These are phyloP conservation scores for Fistulifera solaris DNA, from an alignment of 108 stramenopile genomes.

Conservation along the genomic window DNA sequence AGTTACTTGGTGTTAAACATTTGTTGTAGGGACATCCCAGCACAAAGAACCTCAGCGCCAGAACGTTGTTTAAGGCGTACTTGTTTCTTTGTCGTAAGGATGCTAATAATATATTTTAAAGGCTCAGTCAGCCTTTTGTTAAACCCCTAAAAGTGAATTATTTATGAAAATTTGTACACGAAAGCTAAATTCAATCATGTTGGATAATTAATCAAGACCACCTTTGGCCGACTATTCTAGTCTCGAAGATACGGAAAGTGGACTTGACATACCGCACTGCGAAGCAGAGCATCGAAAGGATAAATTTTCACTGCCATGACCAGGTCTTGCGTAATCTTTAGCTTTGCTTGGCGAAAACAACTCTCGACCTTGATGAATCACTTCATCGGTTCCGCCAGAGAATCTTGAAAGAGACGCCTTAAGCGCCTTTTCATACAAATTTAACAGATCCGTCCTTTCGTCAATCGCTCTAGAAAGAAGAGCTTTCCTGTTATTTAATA, in stretches of 20 bases:
- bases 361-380: not conserved
- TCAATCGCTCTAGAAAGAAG: constrained; percentile 16
- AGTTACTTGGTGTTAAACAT: no score
- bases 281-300: not conserved
- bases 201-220: no score
- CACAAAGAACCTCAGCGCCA: no score
- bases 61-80: no score
- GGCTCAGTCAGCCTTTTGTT: no score
- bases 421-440: constrained; percentile 21
- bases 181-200: no score
- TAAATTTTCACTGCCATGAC: not conserved
- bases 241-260: not conserved
- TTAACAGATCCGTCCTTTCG: constrained; percentile 11
- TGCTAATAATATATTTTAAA: no score
- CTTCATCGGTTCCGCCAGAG: not conserved
- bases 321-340: not conserved
- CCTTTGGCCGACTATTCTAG: not conserved
- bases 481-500: constrained; percentile 9
- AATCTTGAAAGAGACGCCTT: constrained; percentile 12
- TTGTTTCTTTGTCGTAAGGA: no score
- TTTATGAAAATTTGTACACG: no score
- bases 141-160: no score
- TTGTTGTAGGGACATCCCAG: no score
- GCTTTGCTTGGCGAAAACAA: not conserved
- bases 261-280: not conserved